A percentile compares a stretch with the other conserved stretches of the same genome.
phyloP scores from a whole-genome alignment of 1,284 basidiomycete genomes.

The Puccinia hordei region DNA sequence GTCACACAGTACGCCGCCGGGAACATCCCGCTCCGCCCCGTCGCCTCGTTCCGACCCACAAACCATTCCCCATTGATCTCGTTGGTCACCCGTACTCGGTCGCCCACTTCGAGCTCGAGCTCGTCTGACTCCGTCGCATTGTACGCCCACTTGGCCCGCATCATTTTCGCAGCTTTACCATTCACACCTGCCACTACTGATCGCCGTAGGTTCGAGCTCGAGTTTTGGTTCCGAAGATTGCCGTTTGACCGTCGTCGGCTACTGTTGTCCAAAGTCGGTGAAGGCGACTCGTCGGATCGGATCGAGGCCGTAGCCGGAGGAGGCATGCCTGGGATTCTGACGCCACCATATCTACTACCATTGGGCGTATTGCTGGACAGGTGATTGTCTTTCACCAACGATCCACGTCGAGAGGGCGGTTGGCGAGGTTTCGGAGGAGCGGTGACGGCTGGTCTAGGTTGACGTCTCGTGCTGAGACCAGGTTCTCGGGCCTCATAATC shows the following conservation, averaged over 20 bases:
- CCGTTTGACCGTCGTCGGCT: not conserved
- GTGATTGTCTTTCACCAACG: not conserved
- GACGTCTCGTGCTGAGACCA: slow-evolving; percentile 11
- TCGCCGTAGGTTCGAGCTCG: slow-evolving; percentile 24
- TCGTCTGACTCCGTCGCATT: slow-evolving; percentile 39
- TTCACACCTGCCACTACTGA: not conserved
- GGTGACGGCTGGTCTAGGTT: slow-evolving; percentile 23
- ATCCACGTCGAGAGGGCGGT: slow-evolving; percentile 24
- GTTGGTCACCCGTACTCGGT: slow-evolving; percentile 40
- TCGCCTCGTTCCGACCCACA: slow-evolving; percentile 34
- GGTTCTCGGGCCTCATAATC: slow-evolving; percentile 18
- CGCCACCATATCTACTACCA: slow-evolving; percentile 35
- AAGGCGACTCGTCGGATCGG: slow-evolving; percentile 32
- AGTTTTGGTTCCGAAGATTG: slow-evolving; percentile 5
- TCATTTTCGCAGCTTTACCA: not conserved
- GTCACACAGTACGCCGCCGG: slow-evolving; percentile 45
- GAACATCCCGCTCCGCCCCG: slow-evolving; percentile 49
- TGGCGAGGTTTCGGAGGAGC: slow-evolving; percentile 11
- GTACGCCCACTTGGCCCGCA: slow-evolving; percentile 50
- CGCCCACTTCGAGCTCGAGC: slow-evolving; percentile 36
- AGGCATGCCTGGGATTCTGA: slow-evolving; percentile 48
- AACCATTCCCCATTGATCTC: slow-evolving; percentile 49
- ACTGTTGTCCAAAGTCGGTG: slow-evolving; percentile 6
- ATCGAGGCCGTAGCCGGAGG: not conserved
- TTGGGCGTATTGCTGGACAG: not conserved